Evolutionary conservation across 495 filamentous ascomycete species (phyloP), one percentile per base, ranked within the genome.

Genomic region (Pseudomonodictys pantanalensis): DNA sequence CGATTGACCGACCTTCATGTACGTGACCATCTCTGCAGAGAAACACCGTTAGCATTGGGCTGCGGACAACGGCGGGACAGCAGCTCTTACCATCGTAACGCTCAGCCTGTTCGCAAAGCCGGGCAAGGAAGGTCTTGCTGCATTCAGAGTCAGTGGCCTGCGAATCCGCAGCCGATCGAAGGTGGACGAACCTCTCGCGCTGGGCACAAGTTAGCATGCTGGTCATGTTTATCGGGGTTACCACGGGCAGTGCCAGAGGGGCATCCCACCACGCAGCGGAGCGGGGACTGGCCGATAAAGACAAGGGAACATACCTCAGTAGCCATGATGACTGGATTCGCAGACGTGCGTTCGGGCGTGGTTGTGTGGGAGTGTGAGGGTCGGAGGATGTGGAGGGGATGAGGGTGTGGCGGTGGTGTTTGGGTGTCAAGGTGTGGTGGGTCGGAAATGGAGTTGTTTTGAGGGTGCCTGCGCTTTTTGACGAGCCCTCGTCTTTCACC

Each of bases 91-190:
- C 93, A 90, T 99, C 93, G 76, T 99, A 99, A 75, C 93, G 93
- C 85, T 99, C 93, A 72, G 93, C 93, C 87, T 99, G 93, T 89
- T 99, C 93, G 83, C 93, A 97, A 74, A 99, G 90, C 81, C 93
- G 86, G 73, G 93, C 93, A 74, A 99, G 90, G 83, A 99, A 99
- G 69, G 93, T 99, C 87, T 99, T 97, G 89, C 95, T 98, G 77
- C 71, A 24, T n/a, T 18, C 12, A 17, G 41, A 42, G 65, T 67
- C 60, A 67, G 64, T 67, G 42, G 45, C 26, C 42, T 25, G 33
- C 26, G 26, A 15, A 23, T 10, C 32, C 32, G 52, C 18, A 29
- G 46, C 17, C 7, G 23, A 25, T 10, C 17, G 1, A 35, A 38
- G 5, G 45, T 11, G 12, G 30, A 10, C 44, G 50, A 62, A 67